A percentile compares a stretch with the other conserved stretches of the same genome.
Conservation (phyloP, 768 basidiomycete species). For the Collybia sordida region DNA sequence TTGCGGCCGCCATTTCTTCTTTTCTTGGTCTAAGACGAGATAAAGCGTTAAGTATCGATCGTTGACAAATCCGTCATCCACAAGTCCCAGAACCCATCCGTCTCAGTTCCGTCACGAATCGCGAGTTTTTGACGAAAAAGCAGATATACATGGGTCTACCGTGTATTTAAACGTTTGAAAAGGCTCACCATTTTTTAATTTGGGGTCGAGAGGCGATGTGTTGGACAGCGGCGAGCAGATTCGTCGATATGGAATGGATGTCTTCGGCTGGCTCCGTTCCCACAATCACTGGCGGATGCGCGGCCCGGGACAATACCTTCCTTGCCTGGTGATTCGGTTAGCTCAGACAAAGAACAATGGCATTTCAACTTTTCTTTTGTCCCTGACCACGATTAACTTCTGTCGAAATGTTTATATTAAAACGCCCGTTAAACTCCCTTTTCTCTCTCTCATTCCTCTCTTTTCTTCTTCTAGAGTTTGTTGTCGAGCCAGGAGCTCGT, state of each 20-base stretch:
- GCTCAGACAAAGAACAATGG: constrained; percentile 10
- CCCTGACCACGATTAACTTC: constrained; percentile 1
- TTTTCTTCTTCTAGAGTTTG: background rate
- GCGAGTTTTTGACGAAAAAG: constrained; percentile 12
- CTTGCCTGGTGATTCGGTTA: background rate
- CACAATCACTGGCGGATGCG: constrained; percentile 16
- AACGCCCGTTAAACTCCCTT: background rate
- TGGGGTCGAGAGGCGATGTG: constrained; percentile 36
- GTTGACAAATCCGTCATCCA: constrained; percentile 32
- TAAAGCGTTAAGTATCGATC: constrained; percentile 9
- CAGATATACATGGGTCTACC: background rate
- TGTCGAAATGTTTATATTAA: constrained; percentile 7
- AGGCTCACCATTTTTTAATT: constrained; percentile 42
- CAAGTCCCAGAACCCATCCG: constrained; percentile 33
- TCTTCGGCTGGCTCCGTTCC: constrained; percentile 29
- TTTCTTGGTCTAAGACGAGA: constrained; percentile 82
- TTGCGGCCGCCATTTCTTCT: constrained; percentile 99
- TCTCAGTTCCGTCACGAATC: constrained; percentile 22
- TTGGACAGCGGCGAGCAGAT: constrained; percentile 31
- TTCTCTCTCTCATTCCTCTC: constrained; percentile 10
- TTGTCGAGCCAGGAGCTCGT: constrained; percentile 35
- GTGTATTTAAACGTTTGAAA: constrained; percentile 1
- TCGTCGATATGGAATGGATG: constrained; percentile 19
- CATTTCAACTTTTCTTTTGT: constrained; percentile 11
- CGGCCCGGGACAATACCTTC: constrained; percentile 8